phyloP scores from a whole-genome alignment of 148 eudicot species.

The Hydrangea macrophylla region DNA sequence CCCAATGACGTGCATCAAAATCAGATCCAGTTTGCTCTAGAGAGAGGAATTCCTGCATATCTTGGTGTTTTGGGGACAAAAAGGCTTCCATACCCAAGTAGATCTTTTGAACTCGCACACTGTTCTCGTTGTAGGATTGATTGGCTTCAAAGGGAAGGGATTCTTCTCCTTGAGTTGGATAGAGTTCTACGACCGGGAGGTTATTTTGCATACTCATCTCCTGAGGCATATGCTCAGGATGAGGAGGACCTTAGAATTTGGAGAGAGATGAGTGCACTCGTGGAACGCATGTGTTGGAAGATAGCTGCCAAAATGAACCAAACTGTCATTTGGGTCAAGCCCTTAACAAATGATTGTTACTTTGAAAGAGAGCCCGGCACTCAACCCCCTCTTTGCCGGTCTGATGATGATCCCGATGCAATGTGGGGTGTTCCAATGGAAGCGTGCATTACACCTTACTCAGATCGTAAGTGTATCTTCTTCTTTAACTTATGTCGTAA shows the following conservation, averaged over 20 bases:
- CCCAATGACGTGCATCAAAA: conserved; percentile 99
- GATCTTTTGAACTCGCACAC: conserved; percentile 96
- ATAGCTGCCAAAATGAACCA: conserved; percentile 87
- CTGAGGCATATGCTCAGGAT: conserved; percentile 99
- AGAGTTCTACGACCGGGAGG: conserved; percentile 95
- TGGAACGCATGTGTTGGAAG: conserved; percentile 97
- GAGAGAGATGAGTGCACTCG: conserved; percentile 97
- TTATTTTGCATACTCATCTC: conserved; percentile 96
- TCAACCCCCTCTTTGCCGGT: conserved; percentile 85
- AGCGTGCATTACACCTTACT: conserved; percentile 91
- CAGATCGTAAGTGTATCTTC: conserved; percentile 73
- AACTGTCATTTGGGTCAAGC: conserved; percentile 97
- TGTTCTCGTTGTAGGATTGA: conserved; percentile 99
- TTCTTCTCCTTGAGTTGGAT: conserved; percentile 93
- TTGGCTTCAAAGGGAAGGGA: conserved; percentile 99
- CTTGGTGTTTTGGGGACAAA: conserved; percentile 98
- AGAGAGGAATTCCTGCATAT: conserved; percentile 98
- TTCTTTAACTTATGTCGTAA: neutral
- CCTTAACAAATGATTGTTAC: conserved; percentile 88
- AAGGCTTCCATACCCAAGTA: conserved; percentile 96
- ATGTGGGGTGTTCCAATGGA: conserved; percentile 81
- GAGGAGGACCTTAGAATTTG: conserved; percentile 96
- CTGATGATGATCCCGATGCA: conserved; percentile 91
- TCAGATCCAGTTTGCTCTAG: conserved; percentile 97
- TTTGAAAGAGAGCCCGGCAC: conserved; percentile 80